Conservation (phyloP, 139 green algal species). For the Tetraselmis striata region DNA sequence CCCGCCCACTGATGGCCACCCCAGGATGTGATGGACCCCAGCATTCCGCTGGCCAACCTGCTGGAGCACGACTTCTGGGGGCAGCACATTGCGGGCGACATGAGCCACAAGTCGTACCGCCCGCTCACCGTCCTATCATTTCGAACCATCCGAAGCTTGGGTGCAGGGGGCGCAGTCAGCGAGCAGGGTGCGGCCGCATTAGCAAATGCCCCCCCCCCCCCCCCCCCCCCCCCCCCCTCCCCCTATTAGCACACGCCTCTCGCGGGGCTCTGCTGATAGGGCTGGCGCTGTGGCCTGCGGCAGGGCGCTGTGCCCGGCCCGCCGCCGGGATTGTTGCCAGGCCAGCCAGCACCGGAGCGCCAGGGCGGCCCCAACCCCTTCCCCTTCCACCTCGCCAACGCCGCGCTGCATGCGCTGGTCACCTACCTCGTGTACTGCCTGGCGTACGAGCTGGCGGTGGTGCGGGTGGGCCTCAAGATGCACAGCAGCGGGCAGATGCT, state of each 20-base stretch:
- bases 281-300: too few species aligned
- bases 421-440: conserved; percentile 43
- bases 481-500: conserved; percentile 2
- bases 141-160: conserved; percentile 10
- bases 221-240: too few species aligned
- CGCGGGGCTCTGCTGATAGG: too few species aligned
- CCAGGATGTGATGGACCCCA: conserved; percentile 47
- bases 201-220: too few species aligned
- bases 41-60: conserved; percentile 25
- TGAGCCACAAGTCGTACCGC: conserved; percentile 76
- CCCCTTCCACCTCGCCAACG: conserved; percentile 49
- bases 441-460: background rate
- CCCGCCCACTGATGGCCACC: too few species aligned
- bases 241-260: too few species aligned
- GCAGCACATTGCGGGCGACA: conserved; percentile 44
- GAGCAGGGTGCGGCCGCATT: too few species aligned
- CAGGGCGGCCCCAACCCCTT: conserved; percentile 39
- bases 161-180: too few species aligned
- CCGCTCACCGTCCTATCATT: conserved; percentile 60
- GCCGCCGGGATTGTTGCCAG: background rate
- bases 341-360: background rate
- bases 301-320: too few species aligned
- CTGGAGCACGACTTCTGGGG: conserved; percentile 72
- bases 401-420: conserved; percentile 41
- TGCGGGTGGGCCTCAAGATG: background rate